Conservation (phyloP, 257 asterid genomes). For the Solanum neorickii region DNA sequence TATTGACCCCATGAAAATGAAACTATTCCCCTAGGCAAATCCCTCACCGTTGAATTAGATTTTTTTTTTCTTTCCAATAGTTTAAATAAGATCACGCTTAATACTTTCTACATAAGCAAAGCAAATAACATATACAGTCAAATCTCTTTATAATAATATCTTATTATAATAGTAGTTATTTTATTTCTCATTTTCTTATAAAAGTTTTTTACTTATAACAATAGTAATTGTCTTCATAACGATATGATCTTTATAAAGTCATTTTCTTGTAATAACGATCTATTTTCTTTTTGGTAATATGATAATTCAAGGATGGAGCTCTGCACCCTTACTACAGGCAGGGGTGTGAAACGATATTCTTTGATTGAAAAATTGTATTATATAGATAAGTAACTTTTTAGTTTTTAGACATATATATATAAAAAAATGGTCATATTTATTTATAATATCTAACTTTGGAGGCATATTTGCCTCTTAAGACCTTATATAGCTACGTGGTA, state of each 20-base stretch:
- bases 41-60: neutral
- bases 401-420: too few species aligned
- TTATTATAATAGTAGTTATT: too few species aligned
- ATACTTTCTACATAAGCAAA: neutral
- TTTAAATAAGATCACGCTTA: neutral
- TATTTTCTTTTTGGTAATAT: neutral
- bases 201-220: too few species aligned
- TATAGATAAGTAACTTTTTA: too few species aligned
- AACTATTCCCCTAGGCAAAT: neutral
- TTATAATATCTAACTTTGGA: neutral
- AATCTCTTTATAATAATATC: too few species aligned
- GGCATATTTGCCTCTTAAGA: neutral
- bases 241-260: too few species aligned
- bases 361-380: too few species aligned
- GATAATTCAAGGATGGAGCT: neutral
- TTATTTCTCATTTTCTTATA: too few species aligned
- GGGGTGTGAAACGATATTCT: neutral
- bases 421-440: too few species aligned
- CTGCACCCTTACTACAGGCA: too few species aligned
- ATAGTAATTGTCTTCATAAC: neutral
- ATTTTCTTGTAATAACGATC: too few species aligned
- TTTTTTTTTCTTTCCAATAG: neutral
- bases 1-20: neutral
- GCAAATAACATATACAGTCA: rapidly evolving
- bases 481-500: too few species aligned